These are phyloP conservation scores for Neofusicoccum parvum DNA, from an alignment of 2,329 filamentous ascomycete species.

Conservation along the genomic window DNA sequence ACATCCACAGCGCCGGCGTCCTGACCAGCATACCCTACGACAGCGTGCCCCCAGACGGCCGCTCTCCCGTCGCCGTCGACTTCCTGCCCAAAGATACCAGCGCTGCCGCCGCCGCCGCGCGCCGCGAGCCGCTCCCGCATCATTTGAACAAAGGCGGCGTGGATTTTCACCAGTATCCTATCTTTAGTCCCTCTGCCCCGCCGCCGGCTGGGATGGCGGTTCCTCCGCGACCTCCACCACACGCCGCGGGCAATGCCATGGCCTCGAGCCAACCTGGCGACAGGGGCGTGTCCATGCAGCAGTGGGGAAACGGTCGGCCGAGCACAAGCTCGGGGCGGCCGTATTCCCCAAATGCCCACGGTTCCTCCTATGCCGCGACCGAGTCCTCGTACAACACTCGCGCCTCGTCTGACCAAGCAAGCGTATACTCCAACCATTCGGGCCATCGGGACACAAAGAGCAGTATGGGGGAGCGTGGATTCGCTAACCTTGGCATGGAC, in stretches of 20 bases:
- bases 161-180: slow-evolving; percentile 90
- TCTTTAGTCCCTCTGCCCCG: slow-evolving; percentile 60
- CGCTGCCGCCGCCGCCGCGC: slow-evolving; percentile 46
- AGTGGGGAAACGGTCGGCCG: slow-evolving; percentile 60
- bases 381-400: slow-evolving; percentile 55
- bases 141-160: slow-evolving; percentile 75
- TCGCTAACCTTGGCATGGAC: slow-evolving; percentile 48
- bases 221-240: slow-evolving; percentile 62
- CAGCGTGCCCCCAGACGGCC: slow-evolving; percentile 63
- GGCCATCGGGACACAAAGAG: slow-evolving; percentile 48
- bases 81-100: slow-evolving; percentile 70
- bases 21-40: slow-evolving; percentile 91
- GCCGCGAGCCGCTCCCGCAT: slow-evolving; percentile 76
- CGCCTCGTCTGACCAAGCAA: slow-evolving; percentile 65
- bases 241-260: slow-evolving; percentile 60
- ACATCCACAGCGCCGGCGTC: slow-evolving; percentile 71
- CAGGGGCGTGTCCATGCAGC: slow-evolving; percentile 70
- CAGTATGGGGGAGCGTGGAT: slow-evolving; percentile 55
- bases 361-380: slow-evolving; percentile 28
- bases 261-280: slow-evolving; percentile 71
- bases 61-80: slow-evolving; percentile 72
- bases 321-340: slow-evolving; percentile 24
- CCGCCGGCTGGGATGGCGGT: slow-evolving; percentile 54
- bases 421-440: slow-evolving; percentile 65
- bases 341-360: slow-evolving; percentile 31